A percentile compares a stretch with the other conserved stretches of the same genome.
Conservation (phyloP, 441 rosid genomes). For the Adansonia rubrostipa region DNA sequence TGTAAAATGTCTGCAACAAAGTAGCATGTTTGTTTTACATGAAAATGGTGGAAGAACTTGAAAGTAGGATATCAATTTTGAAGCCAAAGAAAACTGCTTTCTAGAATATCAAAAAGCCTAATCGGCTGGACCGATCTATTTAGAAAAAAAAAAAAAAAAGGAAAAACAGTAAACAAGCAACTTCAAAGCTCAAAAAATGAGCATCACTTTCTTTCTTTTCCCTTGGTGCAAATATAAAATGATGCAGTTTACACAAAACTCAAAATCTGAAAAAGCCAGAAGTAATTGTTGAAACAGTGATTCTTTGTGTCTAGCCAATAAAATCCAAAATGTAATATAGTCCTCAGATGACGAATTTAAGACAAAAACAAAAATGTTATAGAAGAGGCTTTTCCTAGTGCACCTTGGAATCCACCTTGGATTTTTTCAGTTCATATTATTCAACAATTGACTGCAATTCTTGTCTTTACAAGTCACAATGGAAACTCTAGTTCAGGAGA, state of each 20-base stretch:
- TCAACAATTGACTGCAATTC: slow-evolving; percentile 9
- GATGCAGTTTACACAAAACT: background rate
- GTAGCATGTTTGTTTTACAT: background rate
- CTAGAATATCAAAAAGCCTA: background rate
- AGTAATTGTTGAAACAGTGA: background rate
- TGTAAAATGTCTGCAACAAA: background rate
- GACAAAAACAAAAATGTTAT: slow-evolving; percentile 6
- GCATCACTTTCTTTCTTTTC: background rate
- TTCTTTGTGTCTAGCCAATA: background rate
- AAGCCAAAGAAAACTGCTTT: background rate
- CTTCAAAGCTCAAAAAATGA: background rate
- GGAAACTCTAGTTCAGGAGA: background rate
- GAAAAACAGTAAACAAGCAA: too few relatives aligned
- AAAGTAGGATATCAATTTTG: background rate
- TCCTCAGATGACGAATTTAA: background rate
- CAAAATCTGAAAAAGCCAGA: background rate
- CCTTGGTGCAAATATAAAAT: background rate
- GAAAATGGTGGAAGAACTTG: background rate
- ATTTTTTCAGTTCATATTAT: background rate
- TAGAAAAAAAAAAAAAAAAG: too few relatives aligned
- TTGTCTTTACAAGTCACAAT: background rate
- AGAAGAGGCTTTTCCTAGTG: background rate
- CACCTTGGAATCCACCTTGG: background rate
- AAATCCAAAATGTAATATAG: background rate
- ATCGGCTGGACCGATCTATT: background rate